These are phyloP conservation scores for Phanerochaete sordida DNA, from an alignment of 768 basidiomycete genomes.

Conservation along the genomic window DNA sequence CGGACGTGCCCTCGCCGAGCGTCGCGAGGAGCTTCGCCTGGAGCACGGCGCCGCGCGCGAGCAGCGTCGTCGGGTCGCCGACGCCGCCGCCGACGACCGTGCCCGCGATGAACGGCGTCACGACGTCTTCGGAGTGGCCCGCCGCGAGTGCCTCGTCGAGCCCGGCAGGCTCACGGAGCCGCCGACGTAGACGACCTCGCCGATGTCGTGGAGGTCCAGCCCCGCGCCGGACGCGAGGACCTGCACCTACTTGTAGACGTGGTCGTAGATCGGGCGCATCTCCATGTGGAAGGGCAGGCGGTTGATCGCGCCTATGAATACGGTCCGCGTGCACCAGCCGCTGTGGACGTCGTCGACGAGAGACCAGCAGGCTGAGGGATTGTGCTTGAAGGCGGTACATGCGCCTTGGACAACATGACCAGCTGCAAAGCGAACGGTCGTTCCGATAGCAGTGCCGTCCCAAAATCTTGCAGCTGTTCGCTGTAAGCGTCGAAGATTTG, in stretches of 20 bases:
- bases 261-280: slow-evolving; percentile 54
- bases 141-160: slow-evolving; percentile 56
- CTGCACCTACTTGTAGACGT: slow-evolving; percentile 47
- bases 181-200: slow-evolving; percentile 79
- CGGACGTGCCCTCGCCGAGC: slow-evolving; percentile 37
- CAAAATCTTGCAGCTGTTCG: no score
- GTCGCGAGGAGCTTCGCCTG: slow-evolving; percentile 63
- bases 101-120: slow-evolving; percentile 63
- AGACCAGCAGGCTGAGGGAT: no score
- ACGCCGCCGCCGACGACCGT: slow-evolving; percentile 69
- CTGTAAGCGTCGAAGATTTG: no score
- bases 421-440: no score
- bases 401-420: no score
- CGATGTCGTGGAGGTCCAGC: slow-evolving; percentile 63
- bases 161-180: slow-evolving; percentile 70
- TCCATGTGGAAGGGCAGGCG: slow-evolving; percentile 43
- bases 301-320: slow-evolving; percentile 71
- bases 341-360: no score
- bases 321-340: no score
- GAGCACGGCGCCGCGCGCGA: slow-evolving; percentile 72
- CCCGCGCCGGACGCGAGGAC: slow-evolving; percentile 49
- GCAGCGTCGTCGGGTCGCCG: slow-evolving; percentile 74
- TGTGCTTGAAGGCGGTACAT: no score
- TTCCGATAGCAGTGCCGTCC: no score
- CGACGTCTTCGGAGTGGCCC: slow-evolving; percentile 58